Conservation (phyloP, 495 filamentous ascomycete genomes). For the Platismatia glauca region DNA sequence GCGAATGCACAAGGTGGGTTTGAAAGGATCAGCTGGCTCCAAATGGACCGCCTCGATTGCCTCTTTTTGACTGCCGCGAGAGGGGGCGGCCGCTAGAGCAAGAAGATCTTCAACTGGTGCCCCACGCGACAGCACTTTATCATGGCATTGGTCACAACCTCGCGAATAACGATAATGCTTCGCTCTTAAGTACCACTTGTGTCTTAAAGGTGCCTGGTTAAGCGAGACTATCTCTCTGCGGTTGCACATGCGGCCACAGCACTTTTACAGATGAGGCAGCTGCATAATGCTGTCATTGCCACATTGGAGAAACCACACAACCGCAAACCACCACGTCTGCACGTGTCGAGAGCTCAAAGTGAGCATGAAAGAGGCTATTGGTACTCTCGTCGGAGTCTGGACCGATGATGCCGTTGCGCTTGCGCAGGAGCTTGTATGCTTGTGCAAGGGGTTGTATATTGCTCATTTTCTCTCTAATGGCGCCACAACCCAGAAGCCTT, state of each 20-base stretch:
- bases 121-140: not conserved
- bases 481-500: not conserved
- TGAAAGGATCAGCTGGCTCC: too few species aligned
- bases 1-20: too few species aligned
- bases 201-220: not conserved
- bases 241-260: not conserved
- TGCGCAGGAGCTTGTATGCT: not conserved
- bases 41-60: too few species aligned
- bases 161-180: not conserved
- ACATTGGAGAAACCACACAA: not conserved
- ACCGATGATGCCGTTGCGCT: not conserved
- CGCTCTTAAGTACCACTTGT: not conserved
- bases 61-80: not conserved
- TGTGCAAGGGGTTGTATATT: not conserved
- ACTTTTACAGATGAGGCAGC: not conserved
- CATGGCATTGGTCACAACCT: not conserved
- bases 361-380: not conserved
- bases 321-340: not conserved
- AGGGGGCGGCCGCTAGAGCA: not conserved
- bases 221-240: not conserved
- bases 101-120: not conserved
- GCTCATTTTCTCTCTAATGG: not conserved
- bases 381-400: not conserved
- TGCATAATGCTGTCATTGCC: not conserved
- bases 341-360: not conserved